phyloP scores from a whole-genome alignment of 129 eudicot genomes.

The Smallanthus sonchifolius region DNA sequence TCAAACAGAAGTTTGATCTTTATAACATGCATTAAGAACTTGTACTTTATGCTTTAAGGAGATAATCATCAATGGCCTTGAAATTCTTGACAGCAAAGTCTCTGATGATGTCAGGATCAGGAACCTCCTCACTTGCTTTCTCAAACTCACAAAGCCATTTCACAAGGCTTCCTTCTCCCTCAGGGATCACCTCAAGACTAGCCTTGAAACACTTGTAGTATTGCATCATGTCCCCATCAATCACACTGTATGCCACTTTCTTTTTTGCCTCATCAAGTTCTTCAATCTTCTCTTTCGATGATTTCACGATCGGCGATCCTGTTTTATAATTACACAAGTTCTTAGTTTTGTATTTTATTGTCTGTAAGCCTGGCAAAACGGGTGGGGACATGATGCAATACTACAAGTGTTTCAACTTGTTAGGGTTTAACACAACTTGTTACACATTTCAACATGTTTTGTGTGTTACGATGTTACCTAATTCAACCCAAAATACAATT shows the following conservation, averaged over 20 bases:
- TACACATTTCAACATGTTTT: too few species aligned
- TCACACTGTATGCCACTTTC: slow-evolving; percentile 41
- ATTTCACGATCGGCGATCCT: slow-evolving; percentile 42
- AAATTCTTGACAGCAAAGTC: slow-evolving; percentile 67
- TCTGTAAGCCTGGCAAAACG: too few species aligned
- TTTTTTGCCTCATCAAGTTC: slow-evolving; percentile 56
- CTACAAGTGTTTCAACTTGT: too few species aligned
- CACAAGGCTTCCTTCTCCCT: slow-evolving; percentile 58
- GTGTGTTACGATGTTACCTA: too few species aligned
- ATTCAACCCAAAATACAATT: too few species aligned
- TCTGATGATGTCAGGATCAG: slow-evolving; percentile 46
- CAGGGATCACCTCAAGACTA: slow-evolving; percentile 41
- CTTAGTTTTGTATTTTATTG: not conserved
- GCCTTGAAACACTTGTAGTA: slow-evolving; percentile 69
- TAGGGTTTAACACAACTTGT: too few species aligned
- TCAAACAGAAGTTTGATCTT: slow-evolving; percentile 4
- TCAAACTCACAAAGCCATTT: slow-evolving; percentile 72
- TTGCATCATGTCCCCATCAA: slow-evolving; percentile 66
- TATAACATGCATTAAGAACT: slow-evolving; percentile 3
- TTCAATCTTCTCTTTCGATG: slow-evolving; percentile 66
- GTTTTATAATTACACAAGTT: not conserved
- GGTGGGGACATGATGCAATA: too few species aligned
- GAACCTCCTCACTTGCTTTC: slow-evolving; percentile 71
- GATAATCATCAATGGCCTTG: slow-evolving; percentile 58
- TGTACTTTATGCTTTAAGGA: slow-evolving; percentile 37